Percentiles rank a stretch among this genome's conserved stretches.
These are phyloP conservation scores for Plasmodium vinckei DNA, from an alignment of 169 alveolate species.

Conservation along the genomic window DNA sequence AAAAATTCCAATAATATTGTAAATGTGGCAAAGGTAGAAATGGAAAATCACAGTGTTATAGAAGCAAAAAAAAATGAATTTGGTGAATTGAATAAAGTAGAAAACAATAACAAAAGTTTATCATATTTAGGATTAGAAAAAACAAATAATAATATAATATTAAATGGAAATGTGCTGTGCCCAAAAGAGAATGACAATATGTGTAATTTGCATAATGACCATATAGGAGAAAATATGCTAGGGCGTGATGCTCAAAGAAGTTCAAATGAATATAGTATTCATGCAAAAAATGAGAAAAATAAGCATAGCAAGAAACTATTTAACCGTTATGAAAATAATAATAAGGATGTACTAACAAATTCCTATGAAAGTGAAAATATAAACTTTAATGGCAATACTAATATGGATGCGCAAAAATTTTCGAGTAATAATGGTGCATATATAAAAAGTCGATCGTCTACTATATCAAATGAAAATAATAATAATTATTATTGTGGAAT, in stretches of 20 bases:
- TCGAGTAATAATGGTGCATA: constrained; percentile 10
- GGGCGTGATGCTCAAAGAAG: not conserved
- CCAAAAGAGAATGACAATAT: constrained; percentile 11
- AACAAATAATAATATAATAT: constrained; percentile 9
- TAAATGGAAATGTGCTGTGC: constrained; percentile 10
- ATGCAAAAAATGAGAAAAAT: constrained; percentile 14
- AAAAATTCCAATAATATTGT: not conserved
- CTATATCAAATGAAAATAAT: constrained; percentile 26
- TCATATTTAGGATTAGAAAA: constrained; percentile 2
- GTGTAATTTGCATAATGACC: constrained; percentile 1
- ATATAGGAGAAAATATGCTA: constrained; percentile 7
- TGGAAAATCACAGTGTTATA: not conserved
- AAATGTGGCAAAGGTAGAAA: constrained; percentile 5
- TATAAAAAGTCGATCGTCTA: not conserved
- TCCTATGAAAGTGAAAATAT: constrained; percentile 7
- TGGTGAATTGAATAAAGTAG: not conserved
- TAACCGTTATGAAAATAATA: constrained; percentile 3
- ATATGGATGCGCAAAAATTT: not conserved
- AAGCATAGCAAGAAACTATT: constrained; percentile 2
- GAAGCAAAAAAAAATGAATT: constrained; percentile 4
- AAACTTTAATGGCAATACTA: constrained; percentile 25
- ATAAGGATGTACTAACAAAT: constrained; percentile 13
- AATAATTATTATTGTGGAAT: constrained; percentile 7
- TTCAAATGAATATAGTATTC: constrained; percentile 26
- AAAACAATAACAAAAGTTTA: not conserved